Conservation (phyloP, 495 filamentous ascomycete species). For the Alectoria sarmentosa region DNA sequence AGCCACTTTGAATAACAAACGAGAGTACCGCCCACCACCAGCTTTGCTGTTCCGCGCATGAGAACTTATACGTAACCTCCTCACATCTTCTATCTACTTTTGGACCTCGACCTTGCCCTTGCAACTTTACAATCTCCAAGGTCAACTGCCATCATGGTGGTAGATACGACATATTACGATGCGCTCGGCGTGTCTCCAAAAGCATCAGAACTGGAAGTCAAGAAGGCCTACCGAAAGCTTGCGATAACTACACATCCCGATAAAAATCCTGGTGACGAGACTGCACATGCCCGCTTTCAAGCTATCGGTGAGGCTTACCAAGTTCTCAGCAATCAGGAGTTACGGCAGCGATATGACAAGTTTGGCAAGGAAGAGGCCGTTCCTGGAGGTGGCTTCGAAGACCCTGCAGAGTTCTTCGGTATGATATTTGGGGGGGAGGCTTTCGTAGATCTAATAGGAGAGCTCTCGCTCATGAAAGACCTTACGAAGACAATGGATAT, state of each 20-base stretch:
- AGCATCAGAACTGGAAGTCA: slow-evolving; percentile 93
- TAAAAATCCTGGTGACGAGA: slow-evolving; percentile 96
- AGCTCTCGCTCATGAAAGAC: slow-evolving; percentile 89
- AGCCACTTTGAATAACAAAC: neutral
- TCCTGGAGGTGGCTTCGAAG: slow-evolving; percentile 84
- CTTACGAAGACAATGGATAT: slow-evolving; percentile 88
- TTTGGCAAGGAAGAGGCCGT: slow-evolving; percentile 89
- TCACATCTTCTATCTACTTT: neutral
- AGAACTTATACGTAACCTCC: neutral
- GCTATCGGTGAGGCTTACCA: slow-evolving; percentile 97
- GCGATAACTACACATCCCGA: slow-evolving; percentile 83
- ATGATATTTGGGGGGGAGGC: slow-evolving; percentile 98
- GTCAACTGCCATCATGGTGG: slow-evolving; percentile 54
- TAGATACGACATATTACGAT: slow-evolving; percentile 86
- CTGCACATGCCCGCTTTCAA: slow-evolving; percentile 91
- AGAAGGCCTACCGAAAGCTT: slow-evolving; percentile 97
- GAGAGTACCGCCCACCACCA: neutral
- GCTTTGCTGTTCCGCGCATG: neutral
- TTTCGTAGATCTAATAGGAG: slow-evolving; percentile 85
- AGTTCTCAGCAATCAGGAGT: slow-evolving; percentile 78
- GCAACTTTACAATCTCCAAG: neutral
- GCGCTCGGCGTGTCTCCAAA: slow-evolving; percentile 78
- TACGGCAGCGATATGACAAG: slow-evolving; percentile 91
- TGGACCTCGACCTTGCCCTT: neutral
- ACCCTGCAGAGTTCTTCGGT: slow-evolving; percentile 95